Conservation (phyloP, 306 rosid species). For the Boehmeria nivea region DNA sequence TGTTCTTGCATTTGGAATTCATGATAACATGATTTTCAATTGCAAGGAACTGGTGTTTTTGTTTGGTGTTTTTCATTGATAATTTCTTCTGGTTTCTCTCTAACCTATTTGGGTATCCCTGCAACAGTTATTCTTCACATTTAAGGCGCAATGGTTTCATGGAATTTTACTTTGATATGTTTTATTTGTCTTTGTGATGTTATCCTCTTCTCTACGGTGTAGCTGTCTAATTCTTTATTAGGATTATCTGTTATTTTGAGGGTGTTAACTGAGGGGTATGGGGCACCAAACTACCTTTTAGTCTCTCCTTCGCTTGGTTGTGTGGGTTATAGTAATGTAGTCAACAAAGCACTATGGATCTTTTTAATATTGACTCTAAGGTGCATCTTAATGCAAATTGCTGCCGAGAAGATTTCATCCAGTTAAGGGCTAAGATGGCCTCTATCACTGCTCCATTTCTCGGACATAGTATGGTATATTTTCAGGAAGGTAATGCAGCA, state of each 20-base stretch:
- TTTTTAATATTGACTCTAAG: constrained; percentile 73
- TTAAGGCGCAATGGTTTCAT: constrained; percentile 78
- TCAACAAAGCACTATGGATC: constrained; percentile 54
- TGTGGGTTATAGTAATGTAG: constrained; percentile 49
- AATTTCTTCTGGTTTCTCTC: constrained; percentile 35
- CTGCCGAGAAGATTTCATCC: constrained; percentile 98
- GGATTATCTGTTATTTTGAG: constrained; percentile 14
- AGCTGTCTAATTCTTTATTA: constrained; percentile 25
- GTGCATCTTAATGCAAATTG: constrained; percentile 96
- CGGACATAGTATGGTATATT: constrained; percentile 81
- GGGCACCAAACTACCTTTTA: constrained; percentile 19
- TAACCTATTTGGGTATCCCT: constrained; percentile 73
- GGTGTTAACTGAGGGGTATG: background rate
- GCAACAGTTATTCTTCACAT: constrained; percentile 78
- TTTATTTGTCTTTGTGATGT: constrained; percentile 35
- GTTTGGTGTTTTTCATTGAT: background rate
- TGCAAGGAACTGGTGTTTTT: constrained; percentile 49
- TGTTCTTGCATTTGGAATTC: constrained; percentile 36
- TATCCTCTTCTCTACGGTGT: constrained; percentile 39
- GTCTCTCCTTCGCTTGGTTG: constrained; percentile 33
- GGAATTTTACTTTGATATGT: constrained; percentile 56
- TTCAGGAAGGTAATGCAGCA: constrained; percentile 99
- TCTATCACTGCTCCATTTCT: constrained; percentile 93
- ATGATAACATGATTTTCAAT: constrained; percentile 36
- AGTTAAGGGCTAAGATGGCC: constrained; percentile 99